A percentile compares a stretch with the other conserved stretches of the same genome.
Evolutionary conservation across 106 monocot species (phyloP).

Genomic region (Phalaenopsis equestris): DNA sequence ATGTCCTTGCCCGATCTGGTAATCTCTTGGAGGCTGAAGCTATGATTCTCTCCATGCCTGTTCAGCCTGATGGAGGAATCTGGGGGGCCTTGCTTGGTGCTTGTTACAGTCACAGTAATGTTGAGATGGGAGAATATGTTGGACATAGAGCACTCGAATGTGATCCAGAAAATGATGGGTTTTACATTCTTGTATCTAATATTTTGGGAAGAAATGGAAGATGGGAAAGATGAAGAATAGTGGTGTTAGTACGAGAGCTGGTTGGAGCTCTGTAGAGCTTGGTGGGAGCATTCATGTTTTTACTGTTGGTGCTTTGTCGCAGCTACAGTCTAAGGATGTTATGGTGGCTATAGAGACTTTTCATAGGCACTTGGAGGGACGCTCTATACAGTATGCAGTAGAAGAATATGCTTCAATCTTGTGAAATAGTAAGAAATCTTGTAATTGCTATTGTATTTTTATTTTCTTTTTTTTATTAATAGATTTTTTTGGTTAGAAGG

Average conservation of each 20-base stretch:
- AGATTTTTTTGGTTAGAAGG: not conserved
- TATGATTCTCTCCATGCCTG: conserved; percentile 49
- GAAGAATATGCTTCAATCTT: not conserved
- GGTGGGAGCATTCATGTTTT: conserved; percentile 27
- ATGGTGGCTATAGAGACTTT: conserved; percentile 1
- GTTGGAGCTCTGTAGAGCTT: conserved; percentile 59
- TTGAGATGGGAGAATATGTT: conserved; percentile 56
- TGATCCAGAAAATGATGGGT: conserved; percentile 73
- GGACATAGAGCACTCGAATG: conserved; percentile 40
- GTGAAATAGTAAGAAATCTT: not conserved
- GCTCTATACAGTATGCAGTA: not conserved
- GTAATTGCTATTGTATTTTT: not conserved
- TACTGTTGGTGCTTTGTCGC: conserved; percentile 21
- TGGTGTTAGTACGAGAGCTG: conserved; percentile 44
- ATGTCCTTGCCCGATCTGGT: conserved; percentile 65
- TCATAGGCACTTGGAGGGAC: conserved; percentile 17
- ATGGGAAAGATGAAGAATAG: conserved; percentile 54
- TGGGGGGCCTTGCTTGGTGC: conserved; percentile 82
- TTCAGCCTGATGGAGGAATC: conserved; percentile 56
- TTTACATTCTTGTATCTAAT: conserved; percentile 72
- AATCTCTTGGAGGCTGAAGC: conserved; percentile 51
- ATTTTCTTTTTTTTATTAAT: not conserved
- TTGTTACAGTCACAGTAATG: conserved; percentile 47
- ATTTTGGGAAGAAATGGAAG: conserved; percentile 42
- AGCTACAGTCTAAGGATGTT: conserved; percentile 14